Conservation (phyloP, 768 basidiomycete species). For the Leccinum variicolor region DNA sequence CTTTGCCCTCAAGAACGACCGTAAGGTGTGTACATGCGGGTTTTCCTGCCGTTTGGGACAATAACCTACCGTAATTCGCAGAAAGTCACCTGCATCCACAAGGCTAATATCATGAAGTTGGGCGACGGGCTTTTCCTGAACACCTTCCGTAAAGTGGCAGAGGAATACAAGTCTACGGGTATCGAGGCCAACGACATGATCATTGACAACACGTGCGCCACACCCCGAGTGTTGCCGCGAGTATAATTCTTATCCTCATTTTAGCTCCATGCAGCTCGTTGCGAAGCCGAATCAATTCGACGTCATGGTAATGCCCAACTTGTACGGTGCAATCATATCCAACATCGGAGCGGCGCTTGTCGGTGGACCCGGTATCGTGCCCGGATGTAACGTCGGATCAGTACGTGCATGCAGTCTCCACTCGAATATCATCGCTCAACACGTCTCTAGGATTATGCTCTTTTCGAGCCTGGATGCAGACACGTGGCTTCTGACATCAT, state of each 20-base stretch:
- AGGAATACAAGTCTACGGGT: constrained; percentile 92
- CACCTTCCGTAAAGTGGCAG: constrained; percentile 94
- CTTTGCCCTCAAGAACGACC: constrained; percentile 96
- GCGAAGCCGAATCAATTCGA: constrained; percentile 95
- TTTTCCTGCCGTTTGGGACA: not conserved
- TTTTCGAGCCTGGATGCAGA: constrained; percentile 98
- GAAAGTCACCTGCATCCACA: constrained; percentile 99
- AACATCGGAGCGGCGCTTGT: constrained; percentile 99
- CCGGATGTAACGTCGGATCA: constrained; percentile 96
- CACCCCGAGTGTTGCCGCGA: not conserved
- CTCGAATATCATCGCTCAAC: not conserved
- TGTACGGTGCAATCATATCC: constrained; percentile 95
- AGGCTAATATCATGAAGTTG: constrained; percentile 99
- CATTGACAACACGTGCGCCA: constrained; percentile 89
- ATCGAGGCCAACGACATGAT: constrained; percentile 98
- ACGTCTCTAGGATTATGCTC: constrained; percentile 75
- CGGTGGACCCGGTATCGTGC: constrained; percentile 96
- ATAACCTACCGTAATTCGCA: constrained; percentile 28
- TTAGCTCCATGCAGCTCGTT: constrained; percentile 98
- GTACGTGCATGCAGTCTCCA: constrained; percentile 39
- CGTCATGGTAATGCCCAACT: constrained; percentile 99
- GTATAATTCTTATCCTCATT: constrained; percentile 1
- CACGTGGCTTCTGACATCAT: constrained; percentile 95
- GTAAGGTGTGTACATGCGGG: constrained; percentile 61
- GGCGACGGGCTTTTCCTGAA: constrained; percentile 99